Evolutionary conservation across 2,329 filamentous ascomycete genomes (phyloP).

Genomic region (Nemania sp.): DNA sequence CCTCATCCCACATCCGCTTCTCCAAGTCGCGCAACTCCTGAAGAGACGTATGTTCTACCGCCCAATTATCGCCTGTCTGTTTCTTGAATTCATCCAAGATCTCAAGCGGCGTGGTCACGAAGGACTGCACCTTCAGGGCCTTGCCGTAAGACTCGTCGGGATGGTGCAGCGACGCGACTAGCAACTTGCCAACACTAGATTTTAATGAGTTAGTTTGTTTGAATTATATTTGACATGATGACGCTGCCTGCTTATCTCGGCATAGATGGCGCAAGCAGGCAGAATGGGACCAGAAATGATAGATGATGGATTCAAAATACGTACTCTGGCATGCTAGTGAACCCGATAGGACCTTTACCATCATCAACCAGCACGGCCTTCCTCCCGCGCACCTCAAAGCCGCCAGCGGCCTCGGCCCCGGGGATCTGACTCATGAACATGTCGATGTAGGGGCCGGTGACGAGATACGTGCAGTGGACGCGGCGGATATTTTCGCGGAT

Average conservation of each 20-base stretch:
- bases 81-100: conserved; percentile 70
- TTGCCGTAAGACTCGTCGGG: conserved; percentile 57
- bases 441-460: conserved; percentile 64
- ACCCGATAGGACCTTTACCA: conserved; percentile 63
- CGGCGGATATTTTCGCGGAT: conserved; percentile 50
- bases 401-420: conserved; percentile 49
- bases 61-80: conserved; percentile 64
- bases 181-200: conserved; percentile 64
- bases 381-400: conserved; percentile 60
- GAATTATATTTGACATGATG: background rate
- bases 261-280: background rate
- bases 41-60: conserved; percentile 55
- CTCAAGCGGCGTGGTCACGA: conserved; percentile 64
- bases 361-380: conserved; percentile 64
- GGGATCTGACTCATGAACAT: conserved; percentile 52
- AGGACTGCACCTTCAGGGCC: conserved; percentile 70
- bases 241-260: too few relatives aligned
- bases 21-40: conserved; percentile 56
- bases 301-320: conserved; percentile 35
- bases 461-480: conserved; percentile 61
- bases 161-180: conserved; percentile 64
- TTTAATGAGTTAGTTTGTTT: conserved; percentile 8
- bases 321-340: conserved; percentile 74
- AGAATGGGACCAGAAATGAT: background rate
- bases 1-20: conserved; percentile 16